A percentile compares a stretch with the other conserved stretches of the same genome.
Evolutionary conservation across 1,284 basidiomycete species (phyloP).

Genomic region (Cutaneotrichosporon dermatis): DNA sequence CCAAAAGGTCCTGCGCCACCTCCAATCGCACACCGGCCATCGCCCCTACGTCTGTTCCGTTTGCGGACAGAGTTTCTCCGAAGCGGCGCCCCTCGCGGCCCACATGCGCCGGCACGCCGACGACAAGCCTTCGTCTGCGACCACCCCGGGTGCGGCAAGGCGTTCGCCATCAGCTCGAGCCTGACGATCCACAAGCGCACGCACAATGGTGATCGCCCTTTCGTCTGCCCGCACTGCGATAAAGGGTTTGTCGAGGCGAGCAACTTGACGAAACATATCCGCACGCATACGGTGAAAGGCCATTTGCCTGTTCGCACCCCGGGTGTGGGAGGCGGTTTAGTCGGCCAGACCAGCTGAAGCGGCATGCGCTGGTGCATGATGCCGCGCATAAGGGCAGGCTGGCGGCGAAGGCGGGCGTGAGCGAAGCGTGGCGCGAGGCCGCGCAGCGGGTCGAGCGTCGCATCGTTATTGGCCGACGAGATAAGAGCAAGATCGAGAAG

Average conservation of each 20-base stretch:
- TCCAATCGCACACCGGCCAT: constrained; percentile 71
- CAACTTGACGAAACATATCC: constrained; percentile 75
- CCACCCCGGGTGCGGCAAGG: constrained; percentile 80
- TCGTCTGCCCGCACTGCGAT: constrained; percentile 80
- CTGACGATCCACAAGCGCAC: constrained; percentile 91
- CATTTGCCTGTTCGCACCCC: constrained; percentile 69
- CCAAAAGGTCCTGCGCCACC: constrained; percentile 88
- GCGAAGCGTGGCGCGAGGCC: neutral
- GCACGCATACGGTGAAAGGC: constrained; percentile 73
- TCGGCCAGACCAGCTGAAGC: constrained; percentile 50
- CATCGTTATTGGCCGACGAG: too few species aligned
- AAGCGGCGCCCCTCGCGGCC: constrained; percentile 79
- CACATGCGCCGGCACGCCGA: constrained; percentile 86
- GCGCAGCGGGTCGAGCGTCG: too few species aligned
- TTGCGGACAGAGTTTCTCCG: constrained; percentile 79
- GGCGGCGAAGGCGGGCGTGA: neutral
- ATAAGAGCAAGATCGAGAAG: too few species aligned
- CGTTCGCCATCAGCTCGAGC: constrained; percentile 86
- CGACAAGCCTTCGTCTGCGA: constrained; percentile 91
- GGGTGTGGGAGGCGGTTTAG: constrained; percentile 80
- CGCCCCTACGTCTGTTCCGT: constrained; percentile 77
- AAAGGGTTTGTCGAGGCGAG: constrained; percentile 89
- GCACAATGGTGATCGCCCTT: constrained; percentile 84
- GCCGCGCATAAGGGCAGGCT: constrained; percentile 4
- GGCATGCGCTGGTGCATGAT: constrained; percentile 48